Conservation (phyloP, 352 stramenopile genomes). For the Labyrinthula sp. region DNA sequence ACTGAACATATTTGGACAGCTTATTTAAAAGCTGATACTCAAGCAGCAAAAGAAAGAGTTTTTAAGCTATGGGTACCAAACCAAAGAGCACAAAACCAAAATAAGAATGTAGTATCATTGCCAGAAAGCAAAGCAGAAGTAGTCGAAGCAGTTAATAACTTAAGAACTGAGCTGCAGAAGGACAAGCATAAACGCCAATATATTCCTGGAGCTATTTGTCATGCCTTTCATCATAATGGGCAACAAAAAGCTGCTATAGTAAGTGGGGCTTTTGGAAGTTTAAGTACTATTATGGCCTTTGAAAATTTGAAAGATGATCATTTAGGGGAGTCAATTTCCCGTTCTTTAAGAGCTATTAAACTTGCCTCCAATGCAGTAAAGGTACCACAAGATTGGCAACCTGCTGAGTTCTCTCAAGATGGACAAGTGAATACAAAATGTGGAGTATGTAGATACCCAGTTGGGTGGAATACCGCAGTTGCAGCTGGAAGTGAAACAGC, state of each 20-base stretch:
- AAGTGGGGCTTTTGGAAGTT: too few relatives aligned
- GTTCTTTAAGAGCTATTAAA: too few relatives aligned
- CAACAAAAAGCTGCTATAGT: too few relatives aligned
- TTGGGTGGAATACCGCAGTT: constrained; percentile 23
- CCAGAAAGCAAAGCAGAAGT: too few relatives aligned
- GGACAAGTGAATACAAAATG: constrained; percentile 19
- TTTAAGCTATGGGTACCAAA: constrained; percentile 12
- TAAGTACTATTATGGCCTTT: constrained; percentile 5
- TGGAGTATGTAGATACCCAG: constrained; percentile 15
- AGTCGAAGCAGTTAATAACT: too few relatives aligned
- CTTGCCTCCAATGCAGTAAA: background rate
- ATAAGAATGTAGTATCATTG: too few relatives aligned
- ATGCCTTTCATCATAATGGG: too few relatives aligned
- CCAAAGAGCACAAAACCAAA: too few relatives aligned
- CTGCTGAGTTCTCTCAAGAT: constrained; percentile 11
- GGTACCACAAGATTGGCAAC: constrained; percentile 10
- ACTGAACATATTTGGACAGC: constrained; percentile 6
- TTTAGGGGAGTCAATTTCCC: background rate
- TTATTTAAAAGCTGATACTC: constrained; percentile 11
- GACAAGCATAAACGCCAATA: too few relatives aligned
- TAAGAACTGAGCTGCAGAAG: too few relatives aligned
- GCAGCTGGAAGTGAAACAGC: constrained; percentile 13
- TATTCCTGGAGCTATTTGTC: too few relatives aligned
- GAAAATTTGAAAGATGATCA: constrained; percentile 22
- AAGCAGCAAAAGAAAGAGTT: constrained; percentile 4